Base-by-base conservation (phyloP, 306 rosid species). In the Malus sieversii region DNA sequence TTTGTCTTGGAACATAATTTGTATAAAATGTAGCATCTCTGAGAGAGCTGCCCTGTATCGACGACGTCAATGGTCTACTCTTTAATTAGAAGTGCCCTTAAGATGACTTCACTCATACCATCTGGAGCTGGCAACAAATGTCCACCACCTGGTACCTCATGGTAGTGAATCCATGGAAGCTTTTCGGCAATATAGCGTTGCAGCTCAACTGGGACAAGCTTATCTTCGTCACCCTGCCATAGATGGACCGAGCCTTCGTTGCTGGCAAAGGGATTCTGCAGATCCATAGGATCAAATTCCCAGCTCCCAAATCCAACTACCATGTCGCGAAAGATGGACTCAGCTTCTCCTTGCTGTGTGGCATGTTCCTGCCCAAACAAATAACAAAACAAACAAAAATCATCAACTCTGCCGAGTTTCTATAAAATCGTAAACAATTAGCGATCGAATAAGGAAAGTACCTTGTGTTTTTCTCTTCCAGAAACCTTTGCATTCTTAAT, bases 121-220 rank as follows among this genome's bases (percentile, higher is more conserved):
- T 77, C 67, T 1, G 67, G 14, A 46, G 2, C 11, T 7, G 84
- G 82, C 78, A 88, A 84, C 60, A 87, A 10, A 78, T 91, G 96
- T 29, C 96, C 93, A 57, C 85, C 86, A 58, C 89, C 92, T 10
- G 80, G 60, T 55, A 89, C 23, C 85, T 89, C 96, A 81, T 87
- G 97, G 82, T 87, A 91, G 12, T 78, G 85, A 80, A 91, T 84
- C 97, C 93, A 86, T 8, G 97, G 85, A 84, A 87, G 88, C 3
- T 84, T 84, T 58, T 68, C 65, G 9, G 38, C 86, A 64, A 91
- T 81, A 40, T 81, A 84, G 20, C 88, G 87, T 66, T 83, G 90
- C 55, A 84, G 70, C 15, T 9, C 58, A 63, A 63, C 80, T 0
- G 88, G 84, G 63, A 84, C 74, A 29, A 91, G 78, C 52, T 11